A percentile compares a stretch with the other conserved stretches of the same genome.
Conservation (phyloP, 1,284 basidiomycete species). For the Lignosus rhinocerotis region DNA sequence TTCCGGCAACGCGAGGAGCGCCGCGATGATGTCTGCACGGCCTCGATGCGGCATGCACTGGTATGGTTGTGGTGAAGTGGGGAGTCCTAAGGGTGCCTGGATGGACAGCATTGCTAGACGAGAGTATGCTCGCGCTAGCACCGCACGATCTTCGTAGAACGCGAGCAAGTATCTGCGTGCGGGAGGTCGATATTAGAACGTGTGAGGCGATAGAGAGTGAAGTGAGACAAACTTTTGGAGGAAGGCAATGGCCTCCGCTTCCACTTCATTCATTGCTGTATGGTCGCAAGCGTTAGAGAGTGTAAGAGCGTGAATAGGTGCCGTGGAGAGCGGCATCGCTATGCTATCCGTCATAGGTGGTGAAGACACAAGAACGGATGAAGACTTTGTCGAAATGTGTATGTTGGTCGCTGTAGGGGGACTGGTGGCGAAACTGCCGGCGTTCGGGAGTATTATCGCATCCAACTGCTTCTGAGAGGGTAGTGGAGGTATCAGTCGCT, state of each 20-base stretch:
- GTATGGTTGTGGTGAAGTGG: not conserved
- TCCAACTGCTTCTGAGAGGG: too few relatives aligned
- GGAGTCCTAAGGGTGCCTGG: not conserved
- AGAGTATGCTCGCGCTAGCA: conserved; percentile 29
- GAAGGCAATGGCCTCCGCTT: conserved; percentile 24
- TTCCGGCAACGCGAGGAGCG: conserved; percentile 25
- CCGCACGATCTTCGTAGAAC: conserved; percentile 27
- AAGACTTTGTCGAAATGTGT: too few relatives aligned
- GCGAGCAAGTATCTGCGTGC: conserved; percentile 23
- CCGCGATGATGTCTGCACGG: conserved; percentile 20
- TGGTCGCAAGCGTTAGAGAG: not conserved
- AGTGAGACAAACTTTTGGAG: conserved; percentile 21
- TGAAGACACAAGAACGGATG: too few relatives aligned
- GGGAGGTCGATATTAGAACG: not conserved
- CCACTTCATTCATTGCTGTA: conserved; percentile 3
- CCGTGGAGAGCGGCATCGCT: not conserved
- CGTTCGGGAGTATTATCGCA: too few relatives aligned
- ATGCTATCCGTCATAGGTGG: not conserved
- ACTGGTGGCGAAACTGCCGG: too few relatives aligned
- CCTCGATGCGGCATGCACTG: conserved; percentile 8
- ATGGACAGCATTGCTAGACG: conserved; percentile 28
- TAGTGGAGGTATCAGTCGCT: too few relatives aligned
- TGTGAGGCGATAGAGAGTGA: not conserved
- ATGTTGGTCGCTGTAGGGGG: too few relatives aligned
- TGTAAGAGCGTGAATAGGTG: not conserved